Conservation (phyloP, 1,284 basidiomycete species). For the Rhodotorula sp. region DNA sequence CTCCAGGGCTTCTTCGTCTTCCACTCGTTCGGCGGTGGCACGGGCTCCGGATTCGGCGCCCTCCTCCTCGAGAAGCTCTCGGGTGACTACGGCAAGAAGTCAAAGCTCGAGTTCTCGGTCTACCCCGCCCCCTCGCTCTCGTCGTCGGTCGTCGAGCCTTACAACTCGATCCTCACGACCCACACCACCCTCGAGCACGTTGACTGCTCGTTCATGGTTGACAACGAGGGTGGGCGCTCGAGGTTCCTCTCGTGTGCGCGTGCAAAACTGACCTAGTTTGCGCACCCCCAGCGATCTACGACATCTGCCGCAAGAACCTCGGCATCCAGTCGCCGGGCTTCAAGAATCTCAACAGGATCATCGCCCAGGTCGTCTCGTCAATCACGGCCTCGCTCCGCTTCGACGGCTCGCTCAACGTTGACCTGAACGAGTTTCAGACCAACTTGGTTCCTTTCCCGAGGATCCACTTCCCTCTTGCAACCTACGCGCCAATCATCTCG, state of each 20-base stretch:
- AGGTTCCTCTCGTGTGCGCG: conserved; percentile 38
- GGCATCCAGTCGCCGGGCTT: conserved; percentile 84
- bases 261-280: background rate
- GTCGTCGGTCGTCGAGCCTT: conserved; percentile 97
- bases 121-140: conserved; percentile 54
- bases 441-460: conserved; percentile 55
- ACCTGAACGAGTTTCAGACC: conserved; percentile 92
- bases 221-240: conserved; percentile 64
- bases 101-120: conserved; percentile 97
- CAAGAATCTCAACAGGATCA: conserved; percentile 92
- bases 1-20: conserved; percentile 99
- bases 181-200: conserved; percentile 99
- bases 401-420: conserved; percentile 96
- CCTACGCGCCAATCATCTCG: conserved; percentile 91
- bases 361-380: conserved; percentile 96
- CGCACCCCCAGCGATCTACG: conserved; percentile 68
- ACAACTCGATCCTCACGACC: conserved; percentile 98
- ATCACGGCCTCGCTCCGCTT: conserved; percentile 96
- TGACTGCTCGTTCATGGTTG: conserved; percentile 99
- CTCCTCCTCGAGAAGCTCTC: conserved; percentile 93
- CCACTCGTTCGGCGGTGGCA: conserved; percentile 95
- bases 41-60: conserved; percentile 98
- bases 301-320: conserved; percentile 96
- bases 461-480: conserved; percentile 97
- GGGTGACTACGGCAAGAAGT: conserved; percentile 98